Conservation (phyloP, 1,284 basidiomycete genomes). For the Testicularia cyperi region DNA sequence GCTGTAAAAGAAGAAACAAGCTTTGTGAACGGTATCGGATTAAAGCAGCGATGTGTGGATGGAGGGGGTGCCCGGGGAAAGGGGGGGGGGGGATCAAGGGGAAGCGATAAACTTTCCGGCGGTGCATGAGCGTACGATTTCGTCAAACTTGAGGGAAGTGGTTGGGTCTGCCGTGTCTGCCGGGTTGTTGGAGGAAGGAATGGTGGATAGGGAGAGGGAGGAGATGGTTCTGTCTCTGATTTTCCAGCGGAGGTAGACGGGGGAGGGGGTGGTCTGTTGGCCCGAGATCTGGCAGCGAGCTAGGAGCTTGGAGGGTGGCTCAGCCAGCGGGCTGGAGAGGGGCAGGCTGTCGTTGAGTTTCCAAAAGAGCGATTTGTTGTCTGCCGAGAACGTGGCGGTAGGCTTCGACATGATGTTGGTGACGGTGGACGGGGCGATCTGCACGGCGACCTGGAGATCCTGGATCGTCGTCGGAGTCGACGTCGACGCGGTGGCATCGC, state of each 20-base stretch:
- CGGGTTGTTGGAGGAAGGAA: neutral
- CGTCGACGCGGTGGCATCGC: neutral
- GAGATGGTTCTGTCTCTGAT: slow-evolving; percentile 60
- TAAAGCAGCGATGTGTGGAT: too few species aligned
- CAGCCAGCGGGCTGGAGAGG: neutral
- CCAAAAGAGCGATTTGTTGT: slow-evolving; percentile 62
- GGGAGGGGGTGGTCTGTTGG: slow-evolving; percentile 50
- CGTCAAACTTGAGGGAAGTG: slow-evolving; percentile 12
- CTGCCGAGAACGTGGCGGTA: slow-evolving; percentile 60
- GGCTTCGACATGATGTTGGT: slow-evolving; percentile 65
- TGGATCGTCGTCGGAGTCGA: slow-evolving; percentile 7
- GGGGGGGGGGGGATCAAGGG: neutral
- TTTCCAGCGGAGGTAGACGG: slow-evolving; percentile 62
- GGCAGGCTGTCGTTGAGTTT: slow-evolving; percentile 54
- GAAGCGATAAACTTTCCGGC: slow-evolving; percentile 38
- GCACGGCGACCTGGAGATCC: slow-evolving; percentile 60
- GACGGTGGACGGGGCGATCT: slow-evolving; percentile 61
- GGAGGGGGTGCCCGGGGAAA: neutral
- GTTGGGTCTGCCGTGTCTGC: too few species aligned
- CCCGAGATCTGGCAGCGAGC: slow-evolving; percentile 62
- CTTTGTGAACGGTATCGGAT: too few species aligned
- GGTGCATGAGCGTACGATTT: slow-evolving; percentile 19
- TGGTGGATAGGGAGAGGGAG: slow-evolving; percentile 59
- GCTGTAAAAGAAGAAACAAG: neutral
- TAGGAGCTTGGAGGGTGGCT: slow-evolving; percentile 62